Evolutionary conservation across 148 eudicot genomes (phyloP).

Genomic region (Cornus kousa): DNA sequence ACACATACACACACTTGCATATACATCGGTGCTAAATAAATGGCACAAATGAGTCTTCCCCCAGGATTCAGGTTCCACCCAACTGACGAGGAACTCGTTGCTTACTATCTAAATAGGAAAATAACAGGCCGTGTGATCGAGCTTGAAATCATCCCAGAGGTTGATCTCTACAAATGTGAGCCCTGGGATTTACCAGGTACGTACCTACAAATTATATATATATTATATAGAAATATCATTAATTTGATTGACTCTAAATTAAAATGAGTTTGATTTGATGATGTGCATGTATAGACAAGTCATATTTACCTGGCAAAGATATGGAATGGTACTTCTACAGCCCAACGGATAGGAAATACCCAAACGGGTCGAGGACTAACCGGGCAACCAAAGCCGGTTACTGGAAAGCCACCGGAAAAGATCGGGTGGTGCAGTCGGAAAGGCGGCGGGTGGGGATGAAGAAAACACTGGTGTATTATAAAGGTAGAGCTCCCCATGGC

Average conservation of each 20-base stretch:
- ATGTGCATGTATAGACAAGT: slow-evolving; percentile 34
- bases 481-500: slow-evolving; percentile 71
- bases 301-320: slow-evolving; percentile 63
- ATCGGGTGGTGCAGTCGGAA: slow-evolving; percentile 49
- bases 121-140: slow-evolving; percentile 50
- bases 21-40: background rate
- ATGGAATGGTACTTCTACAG: slow-evolving; percentile 72
- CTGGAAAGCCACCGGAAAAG: slow-evolving; percentile 73
- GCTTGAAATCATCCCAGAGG: slow-evolving; percentile 49
- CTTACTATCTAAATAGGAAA: slow-evolving; percentile 51
- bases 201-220: background rate
- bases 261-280: no score
- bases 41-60: slow-evolving; percentile 47
- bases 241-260: no score
- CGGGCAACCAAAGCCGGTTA: slow-evolving; percentile 64
- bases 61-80: slow-evolving; percentile 54
- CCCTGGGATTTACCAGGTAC: slow-evolving; percentile 49
- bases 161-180: slow-evolving; percentile 52
- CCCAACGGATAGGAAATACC: slow-evolving; percentile 61
- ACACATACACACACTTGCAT: background rate
- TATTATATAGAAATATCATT: no score
- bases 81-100: slow-evolving; percentile 48
- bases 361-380: slow-evolving; percentile 76
- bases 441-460: slow-evolving; percentile 53
- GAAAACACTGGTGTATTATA: slow-evolving; percentile 65